phyloP scores from a whole-genome alignment of 805 yeast genomes.

The Naumovozyma baii region DNA sequence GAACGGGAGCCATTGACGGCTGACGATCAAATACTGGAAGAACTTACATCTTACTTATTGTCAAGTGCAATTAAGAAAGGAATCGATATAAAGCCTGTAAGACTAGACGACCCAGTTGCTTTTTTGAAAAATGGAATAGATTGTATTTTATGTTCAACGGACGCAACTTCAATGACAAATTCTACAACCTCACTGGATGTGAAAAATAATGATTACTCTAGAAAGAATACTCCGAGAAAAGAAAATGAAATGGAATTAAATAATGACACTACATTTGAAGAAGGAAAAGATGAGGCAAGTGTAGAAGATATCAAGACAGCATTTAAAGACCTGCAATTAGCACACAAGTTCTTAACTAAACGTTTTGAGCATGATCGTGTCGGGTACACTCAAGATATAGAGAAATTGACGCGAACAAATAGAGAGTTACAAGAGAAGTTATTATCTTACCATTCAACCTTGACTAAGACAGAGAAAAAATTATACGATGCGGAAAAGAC shows the following conservation, averaged over 20 bases:
- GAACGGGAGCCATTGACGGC: not conserved
- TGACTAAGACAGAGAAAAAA: constrained; percentile 32
- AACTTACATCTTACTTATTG: constrained; percentile 24
- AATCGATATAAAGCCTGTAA: constrained; percentile 20
- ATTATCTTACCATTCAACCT: constrained; percentile 30
- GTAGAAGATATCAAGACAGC: constrained; percentile 42
- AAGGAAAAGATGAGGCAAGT: not conserved
- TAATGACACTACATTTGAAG: not conserved
- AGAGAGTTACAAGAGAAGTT: constrained; percentile 43
- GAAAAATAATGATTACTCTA: not conserved
- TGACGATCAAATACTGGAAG: constrained; percentile 13
- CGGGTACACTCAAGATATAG: constrained; percentile 43
- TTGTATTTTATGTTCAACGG: constrained; percentile 9
- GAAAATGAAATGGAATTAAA: not conserved
- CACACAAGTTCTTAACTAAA: constrained; percentile 58
- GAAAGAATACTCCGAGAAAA: not conserved
- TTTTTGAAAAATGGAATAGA: constrained; percentile 26
- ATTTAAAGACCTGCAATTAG: constrained; percentile 56
- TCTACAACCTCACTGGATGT: not conserved
- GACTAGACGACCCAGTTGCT: constrained; percentile 16
- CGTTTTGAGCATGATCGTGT: constrained; percentile 60
- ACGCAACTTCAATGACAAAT: not conserved
- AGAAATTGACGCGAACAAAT: constrained; percentile 43
- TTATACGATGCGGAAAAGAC: constrained; percentile 31
- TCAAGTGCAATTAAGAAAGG: constrained; percentile 25